Evolutionary conservation across 495 filamentous ascomycete genomes (phyloP), one percentile per base, ranked within the genome.

Genomic region (Clohesyomyces aquaticus): DNA sequence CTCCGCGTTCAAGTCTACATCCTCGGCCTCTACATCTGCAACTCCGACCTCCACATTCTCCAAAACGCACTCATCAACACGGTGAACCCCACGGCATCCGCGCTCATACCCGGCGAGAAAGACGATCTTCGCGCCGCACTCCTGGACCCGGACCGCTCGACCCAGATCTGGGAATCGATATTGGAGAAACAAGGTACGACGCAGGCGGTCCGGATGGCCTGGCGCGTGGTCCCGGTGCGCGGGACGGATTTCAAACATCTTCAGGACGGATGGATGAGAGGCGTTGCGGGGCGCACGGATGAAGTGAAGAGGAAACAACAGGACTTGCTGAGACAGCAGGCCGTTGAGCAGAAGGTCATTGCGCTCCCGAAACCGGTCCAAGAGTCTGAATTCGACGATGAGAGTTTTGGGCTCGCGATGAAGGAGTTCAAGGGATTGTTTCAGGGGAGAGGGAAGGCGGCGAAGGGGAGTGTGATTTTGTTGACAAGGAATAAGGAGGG

Each of bases 1-100:
- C 73, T 98, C 43, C 77, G 83, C n/a, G 89, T 98, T 25, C 86
- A 96, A 73, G 94, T 98, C 57, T 98, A 98, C 78, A 89, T 96
- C 16, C 89, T 96, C 0, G 94, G 94, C 6, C 78, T 94, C 64
- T 98, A 98, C 76, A 80, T 96, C 25, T 89, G 89, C 21, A 92
- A 86, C 3, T 74, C 84, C 35, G 91, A 96, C 69, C 85, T 98
- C 58, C 73, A 76, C 6, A 70, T 74, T 22, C 74, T 89, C 19
- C 86, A 88, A 71, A 74, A 73, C 54, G 76, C 77, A 25, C 77
- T 89, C 25, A 76, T 88, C 27, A 76, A 76, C 28, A 57, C 67
- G 16, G 56, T 77, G 38, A 75, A 79, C 61, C 72, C 74, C 0
- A 74, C 77, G n/a, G 93, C 90, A 10, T 93, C 90, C 25, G 88